phyloP scores from a whole-genome alignment of 176 grass and related monocot genomes.

The Rhynchospora breviuscula region DNA sequence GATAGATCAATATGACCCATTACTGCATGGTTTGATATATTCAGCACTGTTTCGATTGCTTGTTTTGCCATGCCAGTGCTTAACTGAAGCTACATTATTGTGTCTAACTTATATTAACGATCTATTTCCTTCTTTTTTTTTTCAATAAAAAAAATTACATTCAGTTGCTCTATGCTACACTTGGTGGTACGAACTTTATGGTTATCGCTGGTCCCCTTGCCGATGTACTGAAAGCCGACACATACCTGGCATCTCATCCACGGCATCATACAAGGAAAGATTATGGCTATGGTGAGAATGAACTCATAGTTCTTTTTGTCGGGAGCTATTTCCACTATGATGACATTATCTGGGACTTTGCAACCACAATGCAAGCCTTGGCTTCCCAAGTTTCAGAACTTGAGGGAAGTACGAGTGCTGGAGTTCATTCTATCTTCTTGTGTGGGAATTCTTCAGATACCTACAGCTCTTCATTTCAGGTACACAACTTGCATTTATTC shows the following conservation, averaged over 20 bases:
- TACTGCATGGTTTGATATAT: neutral
- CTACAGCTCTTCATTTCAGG: constrained; percentile 67
- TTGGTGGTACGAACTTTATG: constrained; percentile 80
- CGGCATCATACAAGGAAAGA: constrained; percentile 38
- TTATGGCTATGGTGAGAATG: constrained; percentile 54
- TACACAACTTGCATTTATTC: constrained; percentile 28
- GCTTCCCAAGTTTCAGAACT: constrained; percentile 47
- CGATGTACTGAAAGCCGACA: constrained; percentile 53
- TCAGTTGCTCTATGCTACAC: constrained; percentile 67
- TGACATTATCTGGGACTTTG: constrained; percentile 79
- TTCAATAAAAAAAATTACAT: neutral
- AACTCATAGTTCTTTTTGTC: constrained; percentile 66
- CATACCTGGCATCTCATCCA: constrained; percentile 47
- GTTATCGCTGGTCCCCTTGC: constrained; percentile 80
- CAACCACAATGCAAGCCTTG: constrained; percentile 47
- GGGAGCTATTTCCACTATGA: constrained; percentile 71
- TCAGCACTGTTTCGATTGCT: neutral
- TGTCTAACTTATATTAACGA: neutral
- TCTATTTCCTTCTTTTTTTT: neutral
- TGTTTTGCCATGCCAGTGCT: neutral
- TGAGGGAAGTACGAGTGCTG: constrained; percentile 41
- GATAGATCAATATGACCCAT: neutral
- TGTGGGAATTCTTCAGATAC: constrained; percentile 60
- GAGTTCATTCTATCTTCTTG: constrained; percentile 63
- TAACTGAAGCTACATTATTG: neutral